Percentiles rank a stretch among this genome's conserved stretches.
These are phyloP conservation scores for Panicum virgatum DNA, from an alignment of 202 grass and related monocot genomes.

Conservation along the genomic window DNA sequence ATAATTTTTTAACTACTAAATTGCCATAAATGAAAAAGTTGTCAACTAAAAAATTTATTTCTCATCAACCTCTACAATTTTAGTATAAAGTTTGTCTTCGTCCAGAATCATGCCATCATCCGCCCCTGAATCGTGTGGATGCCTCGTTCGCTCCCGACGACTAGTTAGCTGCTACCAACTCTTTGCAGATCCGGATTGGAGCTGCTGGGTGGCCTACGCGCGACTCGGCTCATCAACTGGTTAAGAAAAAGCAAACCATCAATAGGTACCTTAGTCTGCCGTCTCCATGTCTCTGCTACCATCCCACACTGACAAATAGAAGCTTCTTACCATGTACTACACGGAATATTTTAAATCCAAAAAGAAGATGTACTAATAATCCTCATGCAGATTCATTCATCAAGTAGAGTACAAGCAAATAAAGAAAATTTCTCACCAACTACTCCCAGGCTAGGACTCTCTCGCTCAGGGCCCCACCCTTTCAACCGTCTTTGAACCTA, in stretches of 20 bases:
- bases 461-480: neutral
- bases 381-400: neutral
- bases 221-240: neutral
- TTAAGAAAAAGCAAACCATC: neutral
- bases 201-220: neutral
- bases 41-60: too few relatives aligned
- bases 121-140: neutral
- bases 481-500: constrained; percentile 36
- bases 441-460: neutral
- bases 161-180: neutral
- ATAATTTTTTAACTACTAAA: too few relatives aligned
- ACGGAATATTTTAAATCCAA: neutral
- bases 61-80: too few relatives aligned
- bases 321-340: neutral
- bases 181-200: neutral
- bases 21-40: too few relatives aligned
- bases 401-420: neutral
- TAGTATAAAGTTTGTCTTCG: too few relatives aligned
- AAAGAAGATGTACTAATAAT: neutral
- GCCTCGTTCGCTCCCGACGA: neutral
- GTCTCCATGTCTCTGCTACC: neutral
- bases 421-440: constrained; percentile 28
- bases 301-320: neutral
- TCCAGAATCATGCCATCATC: too few relatives aligned
- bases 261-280: neutral